A percentile compares a stretch with the other conserved stretches of the same genome.
Conservation (phyloP, 2,329 filamentous ascomycete species). For the Alternaria dauci region DNA sequence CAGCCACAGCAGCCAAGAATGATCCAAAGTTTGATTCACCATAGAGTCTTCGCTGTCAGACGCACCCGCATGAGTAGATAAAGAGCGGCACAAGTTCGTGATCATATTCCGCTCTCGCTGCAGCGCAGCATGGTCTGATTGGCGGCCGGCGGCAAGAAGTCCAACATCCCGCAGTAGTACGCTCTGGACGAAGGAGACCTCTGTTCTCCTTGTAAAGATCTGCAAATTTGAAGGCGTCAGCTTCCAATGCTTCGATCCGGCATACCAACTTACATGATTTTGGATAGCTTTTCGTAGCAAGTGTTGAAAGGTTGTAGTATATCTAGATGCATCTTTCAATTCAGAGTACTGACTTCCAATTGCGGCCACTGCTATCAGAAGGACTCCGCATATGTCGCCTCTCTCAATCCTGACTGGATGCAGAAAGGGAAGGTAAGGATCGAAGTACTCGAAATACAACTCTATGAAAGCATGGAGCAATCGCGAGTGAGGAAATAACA, state of each 20-base stretch:
- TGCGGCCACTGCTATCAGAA: constrained; percentile 1
- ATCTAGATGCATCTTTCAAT: not conserved
- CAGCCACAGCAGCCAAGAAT: not conserved
- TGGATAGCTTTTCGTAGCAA: constrained; percentile 2
- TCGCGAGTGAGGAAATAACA: not conserved
- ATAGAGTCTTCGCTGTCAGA: not conserved
- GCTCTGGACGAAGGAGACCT: not conserved
- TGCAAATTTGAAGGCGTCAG: not conserved
- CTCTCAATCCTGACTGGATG: not conserved
- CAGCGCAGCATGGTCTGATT: not conserved
- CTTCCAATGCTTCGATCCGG: not conserved
- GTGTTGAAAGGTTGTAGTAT: not conserved
- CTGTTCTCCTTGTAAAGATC: not conserved
- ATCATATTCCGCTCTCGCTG: not conserved
- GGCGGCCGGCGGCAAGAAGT: not conserved
- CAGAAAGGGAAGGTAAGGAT: constrained; percentile 5
- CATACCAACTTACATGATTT: not conserved
- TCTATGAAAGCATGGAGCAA: constrained; percentile 3
- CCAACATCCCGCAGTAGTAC: not conserved
- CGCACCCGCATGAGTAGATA: not conserved
- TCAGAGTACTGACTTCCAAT: constrained; percentile 10
- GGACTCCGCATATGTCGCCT: not conserved
- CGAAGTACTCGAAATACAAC: constrained; percentile 11
- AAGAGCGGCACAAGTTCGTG: not conserved
- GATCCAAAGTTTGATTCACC: not conserved